These are phyloP conservation scores for Picocystis salinarum DNA, from an alignment of 139 green algal species.

Conservation along the genomic window DNA sequence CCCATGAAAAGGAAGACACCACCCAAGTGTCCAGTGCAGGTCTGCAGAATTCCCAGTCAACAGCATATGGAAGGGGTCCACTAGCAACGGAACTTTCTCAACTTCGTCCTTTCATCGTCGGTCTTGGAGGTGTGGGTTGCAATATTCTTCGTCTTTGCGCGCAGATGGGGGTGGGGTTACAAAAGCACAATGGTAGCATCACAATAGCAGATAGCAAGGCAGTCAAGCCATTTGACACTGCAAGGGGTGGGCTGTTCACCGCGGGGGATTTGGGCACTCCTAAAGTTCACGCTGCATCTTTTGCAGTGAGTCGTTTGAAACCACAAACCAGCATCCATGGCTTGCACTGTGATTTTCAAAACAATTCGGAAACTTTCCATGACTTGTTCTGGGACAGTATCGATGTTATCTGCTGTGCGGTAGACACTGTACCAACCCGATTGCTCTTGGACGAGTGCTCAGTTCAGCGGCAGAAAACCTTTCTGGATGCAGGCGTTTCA, in stretches of 20 bases:
- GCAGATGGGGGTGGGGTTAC: slow-evolving; percentile 11
- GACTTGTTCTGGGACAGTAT: neutral
- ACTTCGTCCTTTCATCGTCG: slow-evolving; percentile 12
- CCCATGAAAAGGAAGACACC: no score
- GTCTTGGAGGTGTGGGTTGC: slow-evolving; percentile 13
- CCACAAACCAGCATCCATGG: slow-evolving; percentile 10
- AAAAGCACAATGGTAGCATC: slow-evolving; percentile 10
- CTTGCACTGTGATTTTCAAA: slow-evolving; percentile 6
- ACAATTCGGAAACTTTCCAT: neutral
- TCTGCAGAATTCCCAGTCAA: no score
- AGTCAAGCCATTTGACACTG: slow-evolving; percentile 7
- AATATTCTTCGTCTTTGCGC: slow-evolving; percentile 13
- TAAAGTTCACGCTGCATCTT: slow-evolving; percentile 8
- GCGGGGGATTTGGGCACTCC: slow-evolving; percentile 1
- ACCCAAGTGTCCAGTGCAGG: no score
- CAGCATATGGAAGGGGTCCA: no score
- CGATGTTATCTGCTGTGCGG: slow-evolving; percentile 1
- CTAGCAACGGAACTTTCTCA: no score
- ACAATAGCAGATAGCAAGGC: slow-evolving; percentile 9
- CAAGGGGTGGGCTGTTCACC: slow-evolving; percentile 4
- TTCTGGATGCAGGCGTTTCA: slow-evolving; percentile 13
- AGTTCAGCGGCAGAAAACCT: slow-evolving; percentile 10
- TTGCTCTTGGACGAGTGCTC: slow-evolving; percentile 12
- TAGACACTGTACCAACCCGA: neutral
- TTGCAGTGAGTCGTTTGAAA: slow-evolving; percentile 9